Base-by-base conservation (phyloP, 2,329 filamentous ascomycete genomes). In the Biscogniauxia marginata region DNA sequence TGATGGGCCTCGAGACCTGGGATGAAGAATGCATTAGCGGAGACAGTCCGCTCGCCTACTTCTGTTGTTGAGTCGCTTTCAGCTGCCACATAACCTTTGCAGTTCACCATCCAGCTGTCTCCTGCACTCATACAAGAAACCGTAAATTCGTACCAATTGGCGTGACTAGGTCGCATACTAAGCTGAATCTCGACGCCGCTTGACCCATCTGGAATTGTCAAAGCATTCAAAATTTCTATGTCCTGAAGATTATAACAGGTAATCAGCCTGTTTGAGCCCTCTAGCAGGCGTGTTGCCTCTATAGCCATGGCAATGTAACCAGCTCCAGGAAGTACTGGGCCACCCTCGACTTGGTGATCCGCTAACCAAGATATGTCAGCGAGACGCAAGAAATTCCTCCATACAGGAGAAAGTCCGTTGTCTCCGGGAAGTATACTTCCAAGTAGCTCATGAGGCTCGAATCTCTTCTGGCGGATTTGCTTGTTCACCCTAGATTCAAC, bases 311-410 rank as follows among this genome's bases (percentile, higher is more conserved):
- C 8, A 5, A 64, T 25, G 45, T 62, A 64, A 7, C 46, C 70
- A 1, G 74, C 71, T 1, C 71, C 75, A 19, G 79, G 75, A 50
- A 77, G 77, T 1, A 60, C 25, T 1, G 48, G 18, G 1, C 25
- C 25, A 2, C 18, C 24, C 7, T 75, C 71, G 68, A 77, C 72
- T 44, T 66, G 55, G 65, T 78, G 76, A 59, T 76, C 74, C 47
- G 73, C 65, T 6, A 75, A 70, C 23, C 78, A 78, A 23, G 79
- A 71, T 1, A 51, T 47, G n/a, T 63, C 53, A 1, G 30, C 18
- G 11, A 56, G 30, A 11, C 49, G 30, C 20, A 62, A 19, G n/a
- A 57, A 49, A 20, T 56, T 59, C 7, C 61, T 48, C 61, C 61
- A 63, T 16, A 23, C 43, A 6, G 59, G 56, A 9, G 25, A 6